Conservation (phyloP, 805 yeast genomes). For the Blastobotrys parvus region DNA sequence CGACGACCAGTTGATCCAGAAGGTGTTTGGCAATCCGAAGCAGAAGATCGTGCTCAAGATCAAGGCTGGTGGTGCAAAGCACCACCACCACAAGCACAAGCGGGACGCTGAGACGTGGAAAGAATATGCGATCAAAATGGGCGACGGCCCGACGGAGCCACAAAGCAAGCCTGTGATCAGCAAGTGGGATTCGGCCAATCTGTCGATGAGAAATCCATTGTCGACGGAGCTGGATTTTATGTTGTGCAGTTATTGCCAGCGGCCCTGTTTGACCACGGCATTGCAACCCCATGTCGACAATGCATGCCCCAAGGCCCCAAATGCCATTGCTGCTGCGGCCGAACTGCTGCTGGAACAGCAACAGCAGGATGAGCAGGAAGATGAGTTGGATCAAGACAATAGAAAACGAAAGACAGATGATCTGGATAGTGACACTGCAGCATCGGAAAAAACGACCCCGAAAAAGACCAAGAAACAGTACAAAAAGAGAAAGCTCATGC, state of each 20-base stretch:
- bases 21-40: neutral
- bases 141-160: neutral
- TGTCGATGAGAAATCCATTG: constrained; percentile 21
- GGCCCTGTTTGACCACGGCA: constrained; percentile 22
- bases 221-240: constrained; percentile 20
- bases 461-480: constrained; percentile 11
- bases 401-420: neutral
- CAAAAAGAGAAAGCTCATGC: constrained; percentile 13
- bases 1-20: neutral
- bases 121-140: neutral
- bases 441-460: constrained; percentile 4
- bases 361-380: constrained; percentile 6
- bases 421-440: neutral
- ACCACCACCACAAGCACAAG: no score
- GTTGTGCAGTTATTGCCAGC: constrained; percentile 24
- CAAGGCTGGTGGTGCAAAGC: neutral
- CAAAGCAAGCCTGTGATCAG: neutral
- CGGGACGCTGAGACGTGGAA: neutral
- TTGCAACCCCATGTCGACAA: constrained; percentile 17
- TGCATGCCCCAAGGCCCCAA: constrained; percentile 8
- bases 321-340: neutral
- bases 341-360: constrained; percentile 7
- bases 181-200: constrained; percentile 20
- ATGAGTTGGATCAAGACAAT: no score
- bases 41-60: neutral